Conservation (phyloP, 768 basidiomycete genomes). For the Udeniomyces megalosporus region DNA sequence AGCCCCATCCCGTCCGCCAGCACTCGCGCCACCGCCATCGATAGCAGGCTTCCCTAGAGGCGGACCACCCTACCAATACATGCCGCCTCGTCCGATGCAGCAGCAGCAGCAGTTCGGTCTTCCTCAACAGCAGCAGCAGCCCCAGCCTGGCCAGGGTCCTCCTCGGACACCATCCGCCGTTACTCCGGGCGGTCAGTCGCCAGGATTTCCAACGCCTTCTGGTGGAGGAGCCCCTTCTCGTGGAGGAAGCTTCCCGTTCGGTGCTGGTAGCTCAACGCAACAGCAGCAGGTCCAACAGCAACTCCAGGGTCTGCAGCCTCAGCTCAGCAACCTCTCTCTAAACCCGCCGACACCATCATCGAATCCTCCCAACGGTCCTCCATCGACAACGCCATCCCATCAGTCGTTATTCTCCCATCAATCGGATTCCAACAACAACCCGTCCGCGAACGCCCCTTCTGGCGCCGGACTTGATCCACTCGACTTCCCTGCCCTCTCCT, state of each 20-base stretch:
- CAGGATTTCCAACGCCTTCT: not conserved
- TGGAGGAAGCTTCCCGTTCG: constrained; percentile 6
- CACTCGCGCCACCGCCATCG: constrained; percentile 10
- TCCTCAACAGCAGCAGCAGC: constrained; percentile 1
- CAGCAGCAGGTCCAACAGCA: not conserved
- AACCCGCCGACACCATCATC: not conserved
- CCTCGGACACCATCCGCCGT: constrained; percentile 10
- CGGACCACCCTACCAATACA: constrained; percentile 9
- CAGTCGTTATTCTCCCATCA: constrained; percentile 16
- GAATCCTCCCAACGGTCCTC: constrained; percentile 1
- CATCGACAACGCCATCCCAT: constrained; percentile 15
- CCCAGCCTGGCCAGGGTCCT: not conserved
- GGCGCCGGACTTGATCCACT: not conserved
- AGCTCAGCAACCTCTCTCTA: not conserved
- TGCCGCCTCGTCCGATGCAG: constrained; percentile 7
- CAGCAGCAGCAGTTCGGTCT: constrained; percentile 1
- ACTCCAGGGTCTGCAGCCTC: constrained; percentile 4
- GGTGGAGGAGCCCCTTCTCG: not conserved
- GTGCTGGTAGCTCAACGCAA: constrained; percentile 1
- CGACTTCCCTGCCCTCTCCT: constrained; percentile 8
- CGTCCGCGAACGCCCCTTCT: not conserved
- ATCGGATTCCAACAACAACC: not conserved
- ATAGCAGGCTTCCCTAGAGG: not conserved
- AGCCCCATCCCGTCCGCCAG: constrained; percentile 4
- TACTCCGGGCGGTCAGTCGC: not conserved